phyloP scores from a whole-genome alignment of 2,329 filamentous ascomycete genomes.

The Xylariaceae sp. region DNA sequence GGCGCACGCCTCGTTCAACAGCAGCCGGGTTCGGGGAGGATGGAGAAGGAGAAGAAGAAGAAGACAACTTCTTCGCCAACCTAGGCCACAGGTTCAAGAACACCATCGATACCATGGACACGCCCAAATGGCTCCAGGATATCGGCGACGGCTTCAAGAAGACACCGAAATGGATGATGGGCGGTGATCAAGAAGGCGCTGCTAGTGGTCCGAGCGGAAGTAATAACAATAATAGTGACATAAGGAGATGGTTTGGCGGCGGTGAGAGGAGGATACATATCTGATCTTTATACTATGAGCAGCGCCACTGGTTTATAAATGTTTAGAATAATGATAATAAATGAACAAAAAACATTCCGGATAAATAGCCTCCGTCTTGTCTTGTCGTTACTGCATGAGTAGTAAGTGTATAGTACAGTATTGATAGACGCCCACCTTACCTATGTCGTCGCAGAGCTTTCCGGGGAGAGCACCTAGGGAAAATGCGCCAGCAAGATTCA shows the following conservation, averaged over 20 bases:
- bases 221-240: slow-evolving; percentile 38
- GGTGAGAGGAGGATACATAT: slow-evolving; percentile 35
- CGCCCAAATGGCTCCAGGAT: slow-evolving; percentile 77
- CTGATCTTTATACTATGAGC: no score
- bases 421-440: not conserved
- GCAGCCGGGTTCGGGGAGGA: slow-evolving; percentile 49
- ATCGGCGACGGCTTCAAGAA: slow-evolving; percentile 64
- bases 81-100: slow-evolving; percentile 85
- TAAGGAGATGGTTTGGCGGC: slow-evolving; percentile 56
- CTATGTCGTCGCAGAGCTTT: not conserved
- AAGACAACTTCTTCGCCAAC: slow-evolving; percentile 77
- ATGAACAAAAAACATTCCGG: no score
- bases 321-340: slow-evolving; percentile 3
- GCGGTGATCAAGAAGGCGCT: slow-evolving; percentile 42
- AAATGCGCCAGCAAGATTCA: no score
- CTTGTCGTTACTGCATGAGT: not conserved
- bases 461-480: no score
- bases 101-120: slow-evolving; percentile 77
- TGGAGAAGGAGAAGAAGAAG: slow-evolving; percentile 65
- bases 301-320: slow-evolving; percentile 1
- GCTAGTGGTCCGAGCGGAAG: slow-evolving; percentile 24
- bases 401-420: no score
- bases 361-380: no score
- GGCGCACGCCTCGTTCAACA: slow-evolving; percentile 21
- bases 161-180: slow-evolving; percentile 76